Conservation (phyloP, 1,139 yeast genomes). For the Yamadazyma taylorii region DNA sequence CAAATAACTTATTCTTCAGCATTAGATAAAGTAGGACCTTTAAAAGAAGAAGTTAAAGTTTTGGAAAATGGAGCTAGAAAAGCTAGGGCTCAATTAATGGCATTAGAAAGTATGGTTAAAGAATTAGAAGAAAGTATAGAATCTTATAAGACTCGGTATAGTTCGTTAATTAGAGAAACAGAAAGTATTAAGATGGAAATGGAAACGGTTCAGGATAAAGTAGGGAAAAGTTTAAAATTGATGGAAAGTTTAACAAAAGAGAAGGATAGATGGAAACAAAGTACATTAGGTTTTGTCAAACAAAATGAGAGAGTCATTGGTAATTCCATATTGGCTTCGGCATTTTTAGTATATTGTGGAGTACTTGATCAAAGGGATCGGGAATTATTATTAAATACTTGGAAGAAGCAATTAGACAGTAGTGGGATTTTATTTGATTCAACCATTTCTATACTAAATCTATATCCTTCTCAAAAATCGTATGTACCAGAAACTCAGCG, state of each 20-base stretch:
- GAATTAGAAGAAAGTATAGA: slow-evolving; percentile 76
- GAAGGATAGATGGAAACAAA: slow-evolving; percentile 71
- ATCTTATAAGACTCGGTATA: slow-evolving; percentile 64
- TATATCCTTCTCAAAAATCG: slow-evolving; percentile 9
- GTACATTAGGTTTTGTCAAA: slow-evolving; percentile 50
- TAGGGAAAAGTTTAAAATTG: slow-evolving; percentile 60
- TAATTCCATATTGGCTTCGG: slow-evolving; percentile 62
- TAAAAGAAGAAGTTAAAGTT: slow-evolving; percentile 60
- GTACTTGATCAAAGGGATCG: slow-evolving; percentile 55
- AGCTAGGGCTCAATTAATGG: slow-evolving; percentile 67
- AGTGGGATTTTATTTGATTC: slow-evolving; percentile 47
- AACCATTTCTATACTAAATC: slow-evolving; percentile 13
- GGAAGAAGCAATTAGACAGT: slow-evolving; percentile 42
- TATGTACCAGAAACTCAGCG: slow-evolving; percentile 34
- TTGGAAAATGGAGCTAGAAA: slow-evolving; percentile 63
- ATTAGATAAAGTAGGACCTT: slow-evolving; percentile 71
- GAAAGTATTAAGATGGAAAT: slow-evolving; percentile 76
- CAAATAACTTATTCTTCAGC: slow-evolving; percentile 73
- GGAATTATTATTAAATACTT: slow-evolving; percentile 27
- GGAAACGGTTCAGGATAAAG: slow-evolving; percentile 58
- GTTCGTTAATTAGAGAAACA: slow-evolving; percentile 70
- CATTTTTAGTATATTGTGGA: slow-evolving; percentile 65
- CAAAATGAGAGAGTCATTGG: slow-evolving; percentile 58
- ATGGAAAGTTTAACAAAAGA: slow-evolving; percentile 68
- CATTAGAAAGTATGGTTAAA: slow-evolving; percentile 76